A percentile compares a stretch with the other conserved stretches of the same genome.
These are phyloP conservation scores for Nannochloris sp. DNA, from an alignment of 139 green algal species.

Conservation along the genomic window DNA sequence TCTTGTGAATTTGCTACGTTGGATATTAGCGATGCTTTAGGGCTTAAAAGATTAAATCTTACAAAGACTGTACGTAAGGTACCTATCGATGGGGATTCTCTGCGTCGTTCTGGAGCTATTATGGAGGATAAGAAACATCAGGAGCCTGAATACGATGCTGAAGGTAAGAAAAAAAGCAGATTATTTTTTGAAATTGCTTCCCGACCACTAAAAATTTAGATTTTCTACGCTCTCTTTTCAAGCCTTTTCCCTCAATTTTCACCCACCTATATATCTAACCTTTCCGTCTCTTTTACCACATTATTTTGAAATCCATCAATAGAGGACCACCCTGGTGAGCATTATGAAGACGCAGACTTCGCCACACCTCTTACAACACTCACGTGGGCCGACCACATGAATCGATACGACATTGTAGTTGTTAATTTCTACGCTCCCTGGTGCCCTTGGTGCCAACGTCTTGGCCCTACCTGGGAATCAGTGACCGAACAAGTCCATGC, in stretches of 20 bases:
- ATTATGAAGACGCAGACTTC: constrained; percentile 52
- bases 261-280: too few species aligned
- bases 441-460: constrained; percentile 94
- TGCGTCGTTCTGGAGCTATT: constrained; percentile 36
- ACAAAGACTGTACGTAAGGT: constrained; percentile 92
- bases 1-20: constrained; percentile 96
- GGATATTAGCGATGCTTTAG: constrained; percentile 89
- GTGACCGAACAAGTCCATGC: constrained; percentile 75
- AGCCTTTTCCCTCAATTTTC: too few species aligned
- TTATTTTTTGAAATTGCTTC: background rate
- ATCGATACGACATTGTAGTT: constrained; percentile 64
- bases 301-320: background rate
- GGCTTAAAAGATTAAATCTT: constrained; percentile 88
- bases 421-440: constrained; percentile 95
- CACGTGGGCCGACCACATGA: constrained; percentile 37
- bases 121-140: constrained; percentile 37
- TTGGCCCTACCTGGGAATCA: constrained; percentile 92
- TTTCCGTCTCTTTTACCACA: too few species aligned
- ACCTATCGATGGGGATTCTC: constrained; percentile 54
- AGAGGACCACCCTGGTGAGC: background rate
- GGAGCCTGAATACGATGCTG: constrained; percentile 66
- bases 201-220: background rate
- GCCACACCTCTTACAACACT: constrained; percentile 30
- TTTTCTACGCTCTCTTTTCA: too few species aligned
- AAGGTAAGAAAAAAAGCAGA: background rate